Evolutionary conservation across 306 rosid genomes (phyloP).

Genomic region (Trichosanthes truncata): DNA sequence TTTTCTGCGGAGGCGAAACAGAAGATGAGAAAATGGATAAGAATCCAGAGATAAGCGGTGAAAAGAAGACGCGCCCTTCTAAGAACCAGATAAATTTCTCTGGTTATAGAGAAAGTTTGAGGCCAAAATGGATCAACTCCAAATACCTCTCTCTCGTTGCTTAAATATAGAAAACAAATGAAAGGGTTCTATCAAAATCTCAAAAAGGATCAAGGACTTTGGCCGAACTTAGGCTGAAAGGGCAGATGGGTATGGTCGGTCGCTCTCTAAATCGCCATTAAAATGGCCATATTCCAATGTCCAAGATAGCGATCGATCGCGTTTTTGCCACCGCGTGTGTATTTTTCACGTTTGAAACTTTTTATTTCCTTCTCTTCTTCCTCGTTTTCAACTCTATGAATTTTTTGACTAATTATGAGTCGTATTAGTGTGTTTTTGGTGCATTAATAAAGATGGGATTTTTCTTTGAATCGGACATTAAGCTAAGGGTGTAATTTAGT

Average conservation of each 20-base stretch:
- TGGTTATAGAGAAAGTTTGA: not conserved
- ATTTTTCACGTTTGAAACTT: not conserved
- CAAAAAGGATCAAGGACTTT: not conserved
- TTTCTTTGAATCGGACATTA: not conserved
- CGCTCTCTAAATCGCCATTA: not conserved
- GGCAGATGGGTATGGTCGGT: slow-evolving; percentile 9
- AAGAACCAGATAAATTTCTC: slow-evolving; percentile 23
- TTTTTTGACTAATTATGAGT: not conserved
- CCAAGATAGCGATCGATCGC: not conserved
- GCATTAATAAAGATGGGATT: not conserved
- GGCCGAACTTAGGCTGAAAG: not conserved
- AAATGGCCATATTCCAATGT: not conserved
- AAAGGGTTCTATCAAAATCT: not conserved
- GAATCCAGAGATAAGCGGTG: slow-evolving; percentile 50
- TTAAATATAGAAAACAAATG: not conserved
- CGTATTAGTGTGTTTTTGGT: not conserved
- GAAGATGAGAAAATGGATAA: slow-evolving; percentile 40
- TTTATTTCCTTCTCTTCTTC: not conserved
- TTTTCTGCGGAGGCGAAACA: not conserved
- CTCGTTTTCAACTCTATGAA: not conserved
- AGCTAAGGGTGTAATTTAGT: not conserved
- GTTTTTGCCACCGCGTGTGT: not conserved
- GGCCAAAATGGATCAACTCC: not conserved
- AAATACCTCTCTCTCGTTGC: not conserved
- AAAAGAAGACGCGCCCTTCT: not conserved